Conservation (phyloP, 192 early-diverging fungal genomes). For the Linnemannia hyalina region DNA sequence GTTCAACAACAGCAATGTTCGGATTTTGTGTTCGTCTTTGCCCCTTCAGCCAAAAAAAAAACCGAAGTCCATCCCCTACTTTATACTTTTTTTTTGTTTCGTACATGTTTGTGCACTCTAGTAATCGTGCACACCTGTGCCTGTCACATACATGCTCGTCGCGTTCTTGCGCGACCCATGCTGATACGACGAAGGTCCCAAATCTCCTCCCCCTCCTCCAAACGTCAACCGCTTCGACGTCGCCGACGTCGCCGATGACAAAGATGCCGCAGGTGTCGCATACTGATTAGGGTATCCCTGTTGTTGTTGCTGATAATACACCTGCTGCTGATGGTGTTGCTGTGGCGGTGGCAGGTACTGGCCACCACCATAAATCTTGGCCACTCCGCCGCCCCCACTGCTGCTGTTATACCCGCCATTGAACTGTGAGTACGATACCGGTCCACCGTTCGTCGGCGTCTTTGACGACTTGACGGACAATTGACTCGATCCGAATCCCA, state of each 20-base stretch:
- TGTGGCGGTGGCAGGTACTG: slow-evolving; percentile 4
- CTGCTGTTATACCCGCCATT: slow-evolving; percentile 11
- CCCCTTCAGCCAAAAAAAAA: too few relatives aligned
- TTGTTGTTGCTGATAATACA: slow-evolving; percentile 18
- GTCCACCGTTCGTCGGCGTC: slow-evolving; percentile 8
- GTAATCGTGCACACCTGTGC: background rate
- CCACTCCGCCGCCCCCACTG: background rate
- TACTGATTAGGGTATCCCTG: slow-evolving; percentile 15
- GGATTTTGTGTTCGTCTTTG: too few relatives aligned
- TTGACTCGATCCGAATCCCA: background rate
- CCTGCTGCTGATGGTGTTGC: slow-evolving; percentile 14
- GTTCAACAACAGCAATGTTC: too few relatives aligned
- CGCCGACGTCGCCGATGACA: background rate
- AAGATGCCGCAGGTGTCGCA: background rate
- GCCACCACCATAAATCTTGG: slow-evolving; percentile 27
- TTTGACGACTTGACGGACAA: slow-evolving; percentile 19
- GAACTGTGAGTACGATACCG: background rate
- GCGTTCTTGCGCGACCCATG: slow-evolving; percentile 25
- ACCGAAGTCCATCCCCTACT: too few relatives aligned
- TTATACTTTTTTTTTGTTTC: background rate
- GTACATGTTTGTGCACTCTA: background rate
- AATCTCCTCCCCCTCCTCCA: slow-evolving; percentile 4
- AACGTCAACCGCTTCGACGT: slow-evolving; percentile 19
- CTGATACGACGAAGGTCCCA: slow-evolving; percentile 6
- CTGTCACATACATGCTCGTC: slow-evolving; percentile 31